Percentiles rank a stretch among this genome's conserved stretches.
Evolutionary conservation across 176 grass and related monocot genomes (phyloP).

Genomic region (Zoysia japonica): DNA sequence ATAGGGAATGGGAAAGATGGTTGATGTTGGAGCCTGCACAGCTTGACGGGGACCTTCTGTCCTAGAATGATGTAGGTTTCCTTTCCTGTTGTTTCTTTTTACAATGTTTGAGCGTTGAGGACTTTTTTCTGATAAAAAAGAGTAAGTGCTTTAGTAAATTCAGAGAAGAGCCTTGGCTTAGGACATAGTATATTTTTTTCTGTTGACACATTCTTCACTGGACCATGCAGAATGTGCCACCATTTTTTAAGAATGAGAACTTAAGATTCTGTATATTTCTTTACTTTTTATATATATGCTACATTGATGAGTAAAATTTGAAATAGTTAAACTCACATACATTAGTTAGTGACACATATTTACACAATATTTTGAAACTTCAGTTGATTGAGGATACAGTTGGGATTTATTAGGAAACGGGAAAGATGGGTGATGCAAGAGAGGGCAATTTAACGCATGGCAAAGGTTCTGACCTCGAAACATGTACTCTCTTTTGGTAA

Average conservation of each 20-base stretch:
- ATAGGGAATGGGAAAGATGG: conserved; percentile 97
- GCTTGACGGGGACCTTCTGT: conserved; percentile 53
- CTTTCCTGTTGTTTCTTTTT: conserved; percentile 26
- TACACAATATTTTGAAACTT: conserved; percentile 29
- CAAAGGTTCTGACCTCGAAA: conserved; percentile 46
- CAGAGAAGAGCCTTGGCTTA: not conserved
- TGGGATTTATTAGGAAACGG: conserved; percentile 73
- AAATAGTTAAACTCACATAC: not conserved
- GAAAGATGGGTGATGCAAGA: conserved; percentile 74
- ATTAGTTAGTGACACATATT: not conserved
- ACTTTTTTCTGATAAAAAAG: no score
- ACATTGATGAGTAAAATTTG: not conserved
- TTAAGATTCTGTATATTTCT: not conserved
- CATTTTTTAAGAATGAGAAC: not conserved
- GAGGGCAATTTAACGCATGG: conserved; percentile 44
- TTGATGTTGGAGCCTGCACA: conserved; percentile 72
- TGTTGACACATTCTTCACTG: not conserved
- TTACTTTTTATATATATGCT: not conserved
- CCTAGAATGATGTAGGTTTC: conserved; percentile 81
- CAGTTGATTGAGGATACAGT: conserved; percentile 47
- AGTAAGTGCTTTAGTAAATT: not conserved
- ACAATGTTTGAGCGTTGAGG: conserved; percentile 4
- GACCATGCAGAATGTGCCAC: not conserved
- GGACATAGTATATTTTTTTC: not conserved
- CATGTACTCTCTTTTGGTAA: conserved; percentile 42